phyloP scores from a whole-genome alignment of 1,284 basidiomycete genomes.

The Microbotryum saponariae region DNA sequence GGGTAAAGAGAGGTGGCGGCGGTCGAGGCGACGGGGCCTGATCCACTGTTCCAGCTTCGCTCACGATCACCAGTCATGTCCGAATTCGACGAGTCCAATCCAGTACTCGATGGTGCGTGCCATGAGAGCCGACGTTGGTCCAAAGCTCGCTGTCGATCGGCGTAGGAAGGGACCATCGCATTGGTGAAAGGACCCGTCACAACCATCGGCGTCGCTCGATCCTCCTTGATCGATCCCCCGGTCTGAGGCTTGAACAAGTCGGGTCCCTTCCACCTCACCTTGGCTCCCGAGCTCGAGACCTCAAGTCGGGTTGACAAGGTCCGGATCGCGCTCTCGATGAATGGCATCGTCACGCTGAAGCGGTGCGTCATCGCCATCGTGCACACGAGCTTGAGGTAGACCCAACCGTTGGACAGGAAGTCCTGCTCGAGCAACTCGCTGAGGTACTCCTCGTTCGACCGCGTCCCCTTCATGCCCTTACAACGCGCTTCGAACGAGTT shows the following conservation, averaged over 20 bases:
- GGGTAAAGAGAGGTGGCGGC: no score
- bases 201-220: neutral
- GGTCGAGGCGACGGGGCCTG: no score
- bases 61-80: neutral
- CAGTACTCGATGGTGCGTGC: neutral
- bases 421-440: slow-evolving; percentile 25
- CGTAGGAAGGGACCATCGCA: neutral
- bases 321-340: slow-evolving; percentile 22
- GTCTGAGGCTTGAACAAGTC: neutral
- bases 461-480: slow-evolving; percentile 4
- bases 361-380: slow-evolving; percentile 26
- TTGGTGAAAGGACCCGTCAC: neutral
- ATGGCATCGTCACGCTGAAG: slow-evolving; percentile 24
- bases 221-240: neutral
- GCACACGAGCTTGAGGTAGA: slow-evolving; percentile 30
- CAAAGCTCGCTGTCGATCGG: neutral
- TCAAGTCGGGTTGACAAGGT: slow-evolving; percentile 22
- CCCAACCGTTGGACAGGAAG: slow-evolving; percentile 25
- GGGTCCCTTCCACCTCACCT: slow-evolving; percentile 23
- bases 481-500: slow-evolving; percentile 5
- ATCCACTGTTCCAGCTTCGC: no score
- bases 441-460: slow-evolving; percentile 25
- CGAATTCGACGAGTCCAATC: neutral
- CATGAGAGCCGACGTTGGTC: neutral
- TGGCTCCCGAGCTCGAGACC: slow-evolving; percentile 18